phyloP scores from a whole-genome alignment of 1,284 basidiomycete genomes.

The Ceratobasidium theobromae region DNA sequence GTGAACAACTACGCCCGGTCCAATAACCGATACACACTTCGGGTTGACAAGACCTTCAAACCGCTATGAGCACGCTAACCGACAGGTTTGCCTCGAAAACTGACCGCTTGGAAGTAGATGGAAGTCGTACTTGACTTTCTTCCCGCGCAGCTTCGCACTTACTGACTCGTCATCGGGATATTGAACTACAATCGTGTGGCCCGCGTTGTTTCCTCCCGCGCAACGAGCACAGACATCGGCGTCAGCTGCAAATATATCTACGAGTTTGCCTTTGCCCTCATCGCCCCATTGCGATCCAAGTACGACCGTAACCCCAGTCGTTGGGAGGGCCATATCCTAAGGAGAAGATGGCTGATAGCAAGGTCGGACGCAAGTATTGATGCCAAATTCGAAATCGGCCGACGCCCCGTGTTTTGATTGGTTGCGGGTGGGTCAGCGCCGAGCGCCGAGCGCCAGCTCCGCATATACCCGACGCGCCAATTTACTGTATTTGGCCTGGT shows the following conservation, averaged over 20 bases:
- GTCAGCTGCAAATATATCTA: constrained; percentile 87
- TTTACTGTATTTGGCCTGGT: no score
- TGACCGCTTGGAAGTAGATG: constrained; percentile 92
- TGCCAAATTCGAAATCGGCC: constrained; percentile 20
- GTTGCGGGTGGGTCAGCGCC: no score
- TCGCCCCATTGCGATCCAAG: constrained; percentile 94
- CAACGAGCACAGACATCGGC: constrained; percentile 94
- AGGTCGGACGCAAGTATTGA: constrained; percentile 9
- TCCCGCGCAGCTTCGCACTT: constrained; percentile 40
- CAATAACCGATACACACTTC: constrained; percentile 84
- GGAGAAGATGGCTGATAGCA: background rate
- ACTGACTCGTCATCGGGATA: constrained; percentile 57
- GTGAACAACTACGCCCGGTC: constrained; percentile 93
- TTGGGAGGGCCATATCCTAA: background rate
- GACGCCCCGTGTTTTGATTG: background rate
- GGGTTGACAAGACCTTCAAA: constrained; percentile 84
- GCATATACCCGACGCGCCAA: background rate
- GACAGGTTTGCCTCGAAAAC: constrained; percentile 41
- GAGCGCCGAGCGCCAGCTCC: background rate
- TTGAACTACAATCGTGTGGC: constrained; percentile 94
- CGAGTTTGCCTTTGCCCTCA: constrained; percentile 95
- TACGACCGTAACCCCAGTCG: constrained; percentile 61
- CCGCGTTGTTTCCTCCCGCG: constrained; percentile 98
- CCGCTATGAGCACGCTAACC: constrained; percentile 4
- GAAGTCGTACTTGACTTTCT: constrained; percentile 88